Base-by-base conservation (phyloP, 2,329 filamentous ascomycete genomes). In the Byssoonygena ceratinophila region DNA sequence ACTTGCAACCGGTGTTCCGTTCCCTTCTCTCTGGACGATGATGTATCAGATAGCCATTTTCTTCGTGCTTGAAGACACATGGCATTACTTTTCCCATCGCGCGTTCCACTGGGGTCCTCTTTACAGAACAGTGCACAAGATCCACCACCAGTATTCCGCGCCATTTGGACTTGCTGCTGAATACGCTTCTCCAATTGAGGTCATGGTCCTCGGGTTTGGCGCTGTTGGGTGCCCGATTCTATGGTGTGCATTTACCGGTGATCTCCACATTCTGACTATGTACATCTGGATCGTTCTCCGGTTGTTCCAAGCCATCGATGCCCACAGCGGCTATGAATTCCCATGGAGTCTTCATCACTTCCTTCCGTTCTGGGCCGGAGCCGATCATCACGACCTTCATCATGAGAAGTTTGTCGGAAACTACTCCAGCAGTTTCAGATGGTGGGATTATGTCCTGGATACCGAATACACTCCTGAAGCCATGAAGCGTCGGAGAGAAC, bases 341-440 rank as follows among this genome's bases (percentile, higher is more conserved):
- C 92, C 92, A 56, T 98, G 90, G 89, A 91, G 85, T 65, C 74
- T 98, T 72, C 88, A 90, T 71, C 87, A 96, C 71, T 86, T 97
- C 77, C 75, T 98, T 48, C 92, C 92, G 32, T 90, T 98, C 80
- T 98, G 92, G 92, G 91, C 91, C 52, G 92, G 92, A 57, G 92
- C 92, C 52, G 83, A 94, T 63, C 91, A 97, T 74, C 92, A 98
- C 74, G 92, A 98, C 66, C 76, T 89, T 41, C 92, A 98, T 74
- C 92, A 98, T 74, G 92, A 98, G 76, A 88, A 89, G 68, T 98
- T 98, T 74, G 89, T 98, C 58, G 92, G 92, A 63, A 98, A 98
- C 77, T 98, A 97, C 69, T 77, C 91, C 48, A 95, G 89, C 67
- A 94, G 87, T 76, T 98, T 98, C 82, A 81, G 91, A 70, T 98